Evolutionary conservation across 2,329 filamentous ascomycete species (phyloP), one percentile per base, ranked within the genome.

Genomic region (Pseudomassariella vexata): DNA sequence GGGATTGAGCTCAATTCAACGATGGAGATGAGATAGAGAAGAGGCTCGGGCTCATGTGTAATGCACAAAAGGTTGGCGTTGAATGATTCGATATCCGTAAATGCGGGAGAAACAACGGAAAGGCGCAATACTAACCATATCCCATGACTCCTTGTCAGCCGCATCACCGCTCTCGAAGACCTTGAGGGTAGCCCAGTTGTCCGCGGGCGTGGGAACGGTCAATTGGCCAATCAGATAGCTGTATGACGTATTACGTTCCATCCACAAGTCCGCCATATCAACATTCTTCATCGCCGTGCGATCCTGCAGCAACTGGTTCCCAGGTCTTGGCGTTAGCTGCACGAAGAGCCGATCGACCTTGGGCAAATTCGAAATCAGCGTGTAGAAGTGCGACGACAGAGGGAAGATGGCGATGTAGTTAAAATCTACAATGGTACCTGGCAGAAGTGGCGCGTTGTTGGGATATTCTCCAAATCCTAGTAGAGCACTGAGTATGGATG

Each of bases 351-450:
- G 60, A 24, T 70, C 62, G 3, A 83, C 44, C 9, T 55, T 63
- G 1, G 66, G 68, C 39, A 79, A 64, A 36, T 62, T 44, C 3
- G 57, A 50, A 2, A 75, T 52, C 2, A 74, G 57, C 26, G 57
- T 59, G 23, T 68, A 57, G 30, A 83, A 65, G 48, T 85, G 80
- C 5, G 69, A 68, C 28, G 69, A 66, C 21, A 79, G 74, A 0
- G 82, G 82, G 44, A 85, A 86, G 6, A 84, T 71, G 22, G 75
- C 77, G 3, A 79, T 67, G 49, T 84, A 85, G 34, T 61, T 63
- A 28, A 82, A 55, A 14, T 66, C 60, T 10, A 60, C 57, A 26
- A 80, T 51, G 5, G 62, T 62, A 6, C 52, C 39, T 1, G 61
- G 57, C 7, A 73, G 45, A 10, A 60, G 49, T 3, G 56, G 44